Conservation (phyloP, 208 protist genomes). For the Wallacemonas collosoma region DNA sequence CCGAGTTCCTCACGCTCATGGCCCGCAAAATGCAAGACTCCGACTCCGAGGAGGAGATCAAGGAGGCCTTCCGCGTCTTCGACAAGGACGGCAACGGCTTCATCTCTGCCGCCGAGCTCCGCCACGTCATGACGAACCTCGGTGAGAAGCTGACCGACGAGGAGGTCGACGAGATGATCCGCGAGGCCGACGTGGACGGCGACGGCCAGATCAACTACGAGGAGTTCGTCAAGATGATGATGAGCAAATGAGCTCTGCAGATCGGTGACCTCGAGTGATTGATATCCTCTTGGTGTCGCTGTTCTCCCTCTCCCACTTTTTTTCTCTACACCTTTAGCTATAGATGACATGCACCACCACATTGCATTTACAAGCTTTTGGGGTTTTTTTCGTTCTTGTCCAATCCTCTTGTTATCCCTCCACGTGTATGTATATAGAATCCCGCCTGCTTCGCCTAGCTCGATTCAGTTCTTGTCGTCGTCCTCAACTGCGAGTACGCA, state of each 20-base stretch:
- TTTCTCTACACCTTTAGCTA: background rate
- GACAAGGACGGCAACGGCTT: conserved; percentile 95
- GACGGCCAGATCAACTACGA: conserved; percentile 83
- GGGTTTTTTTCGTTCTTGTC: no score
- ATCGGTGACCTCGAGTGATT: no score
- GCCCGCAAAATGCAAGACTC: conserved; percentile 90
- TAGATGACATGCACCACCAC: no score
- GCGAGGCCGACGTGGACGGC: conserved; percentile 86
- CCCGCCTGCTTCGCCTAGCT: no score
- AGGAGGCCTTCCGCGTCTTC: conserved; percentile 96
- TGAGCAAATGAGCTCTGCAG: conserved; percentile 48
- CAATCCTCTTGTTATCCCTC: no score
- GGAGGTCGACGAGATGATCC: conserved; percentile 92
- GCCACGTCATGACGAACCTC: conserved; percentile 95
- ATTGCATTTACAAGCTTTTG: no score
- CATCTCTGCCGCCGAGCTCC: conserved; percentile 94
- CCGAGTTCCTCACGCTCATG: conserved; percentile 91
- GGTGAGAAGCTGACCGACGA: conserved; percentile 95
- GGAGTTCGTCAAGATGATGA: conserved; percentile 90
- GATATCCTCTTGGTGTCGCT: no score
- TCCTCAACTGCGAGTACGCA: no score
- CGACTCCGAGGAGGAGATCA: conserved; percentile 95
- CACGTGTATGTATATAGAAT: no score
- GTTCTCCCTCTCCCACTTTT: background rate
- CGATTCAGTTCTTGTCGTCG: no score